Conservation (phyloP, 805 yeast species). For the Ogataea trehaloabstinens region DNA sequence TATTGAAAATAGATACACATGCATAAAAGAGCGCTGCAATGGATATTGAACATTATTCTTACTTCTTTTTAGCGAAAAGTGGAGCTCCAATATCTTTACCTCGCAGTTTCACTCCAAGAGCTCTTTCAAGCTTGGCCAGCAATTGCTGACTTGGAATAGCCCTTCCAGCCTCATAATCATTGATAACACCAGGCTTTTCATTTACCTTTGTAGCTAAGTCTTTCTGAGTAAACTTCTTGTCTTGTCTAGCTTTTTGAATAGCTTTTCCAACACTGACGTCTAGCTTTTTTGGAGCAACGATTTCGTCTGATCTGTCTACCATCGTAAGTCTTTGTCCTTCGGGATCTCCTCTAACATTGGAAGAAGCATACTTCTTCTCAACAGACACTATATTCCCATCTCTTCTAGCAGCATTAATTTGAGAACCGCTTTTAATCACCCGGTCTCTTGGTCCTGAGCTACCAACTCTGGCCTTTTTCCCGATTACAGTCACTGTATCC, state of each 20-base stretch:
- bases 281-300: conserved; percentile 87
- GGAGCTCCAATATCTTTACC: conserved; percentile 96
- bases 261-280: conserved; percentile 85
- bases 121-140: conserved; percentile 89
- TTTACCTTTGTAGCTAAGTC: conserved; percentile 93
- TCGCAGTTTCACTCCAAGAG: conserved; percentile 89
- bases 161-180: conserved; percentile 95
- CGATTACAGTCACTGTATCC: conserved; percentile 89
- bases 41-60: too few relatives aligned
- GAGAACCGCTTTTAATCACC: conserved; percentile 76
- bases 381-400: conserved; percentile 84
- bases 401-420: conserved; percentile 92
- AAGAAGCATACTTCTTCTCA: conserved; percentile 84
- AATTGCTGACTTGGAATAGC: conserved; percentile 96
- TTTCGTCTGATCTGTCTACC: conserved; percentile 90
- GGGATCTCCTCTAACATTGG: conserved; percentile 63
- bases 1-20: too few relatives aligned
- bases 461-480: conserved; percentile 80
- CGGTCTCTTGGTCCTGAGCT: conserved; percentile 76
- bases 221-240: conserved; percentile 87
- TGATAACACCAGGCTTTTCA: conserved; percentile 93
- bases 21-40: too few relatives aligned
- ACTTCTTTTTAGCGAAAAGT: conserved; percentile 56
- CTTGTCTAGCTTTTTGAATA: conserved; percentile 81
- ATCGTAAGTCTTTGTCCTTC: conserved; percentile 96